A percentile compares a stretch with the other conserved stretches of the same genome.
Conservation (phyloP, 2,329 filamentous ascomycete species). For the Chrysoporthe deuterocubensis region DNA sequence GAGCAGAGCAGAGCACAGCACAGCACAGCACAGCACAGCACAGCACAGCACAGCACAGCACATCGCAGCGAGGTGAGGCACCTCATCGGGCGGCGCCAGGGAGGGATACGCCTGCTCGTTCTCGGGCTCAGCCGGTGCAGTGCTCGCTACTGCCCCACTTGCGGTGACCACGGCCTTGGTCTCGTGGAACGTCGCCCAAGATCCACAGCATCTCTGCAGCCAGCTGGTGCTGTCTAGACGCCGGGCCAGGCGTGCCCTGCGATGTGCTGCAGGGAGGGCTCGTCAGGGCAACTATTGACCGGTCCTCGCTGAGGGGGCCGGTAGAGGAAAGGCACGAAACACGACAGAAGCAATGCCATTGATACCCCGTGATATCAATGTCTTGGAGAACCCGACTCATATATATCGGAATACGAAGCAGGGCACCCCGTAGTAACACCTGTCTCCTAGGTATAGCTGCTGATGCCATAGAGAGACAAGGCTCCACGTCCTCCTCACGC, state of each 20-base stretch:
- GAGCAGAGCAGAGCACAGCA: neutral
- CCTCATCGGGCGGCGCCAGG: neutral
- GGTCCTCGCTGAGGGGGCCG: neutral
- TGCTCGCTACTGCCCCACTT: neutral
- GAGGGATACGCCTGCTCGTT: constrained; percentile 16
- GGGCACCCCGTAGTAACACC: neutral
- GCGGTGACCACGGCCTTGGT: neutral
- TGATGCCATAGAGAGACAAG: neutral
- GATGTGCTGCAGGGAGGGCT: neutral
- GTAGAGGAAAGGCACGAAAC: neutral
- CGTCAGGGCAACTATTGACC: neutral
- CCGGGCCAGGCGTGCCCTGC: neutral
- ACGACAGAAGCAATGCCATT: constrained; percentile 2
- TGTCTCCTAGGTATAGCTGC: constrained; percentile 2
- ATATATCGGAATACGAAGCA: constrained; percentile 6
- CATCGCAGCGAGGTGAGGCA: neutral
- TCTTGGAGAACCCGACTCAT: constrained; percentile 22
- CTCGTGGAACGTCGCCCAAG: constrained; percentile 7
- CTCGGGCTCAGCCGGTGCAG: constrained; percentile 26
- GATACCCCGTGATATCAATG: constrained; percentile 10
- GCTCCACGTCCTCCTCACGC: neutral
- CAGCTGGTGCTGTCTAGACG: neutral
- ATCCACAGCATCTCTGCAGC: constrained; percentile 11
- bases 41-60: neutral
- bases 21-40: neutral